These are phyloP conservation scores for Butyriboletus loyo DNA, from an alignment of 768 basidiomycete genomes.

Conservation along the genomic window DNA sequence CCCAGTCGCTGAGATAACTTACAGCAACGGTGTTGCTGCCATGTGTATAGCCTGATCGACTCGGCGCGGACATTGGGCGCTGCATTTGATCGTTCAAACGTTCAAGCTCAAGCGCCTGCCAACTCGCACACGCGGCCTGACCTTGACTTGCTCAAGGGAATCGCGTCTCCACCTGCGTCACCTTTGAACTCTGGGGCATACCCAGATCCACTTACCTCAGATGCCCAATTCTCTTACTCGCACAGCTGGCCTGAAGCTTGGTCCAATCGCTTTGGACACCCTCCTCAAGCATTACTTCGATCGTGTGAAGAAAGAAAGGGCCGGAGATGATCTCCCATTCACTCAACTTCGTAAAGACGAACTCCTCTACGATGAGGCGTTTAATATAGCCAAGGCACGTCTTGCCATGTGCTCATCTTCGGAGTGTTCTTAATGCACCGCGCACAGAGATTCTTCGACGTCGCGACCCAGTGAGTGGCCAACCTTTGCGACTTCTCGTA, in stretches of 20 bases:
- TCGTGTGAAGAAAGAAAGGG: slow-evolving; percentile 45
- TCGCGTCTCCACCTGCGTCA: neutral
- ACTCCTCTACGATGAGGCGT: slow-evolving; percentile 77
- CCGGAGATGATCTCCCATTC: slow-evolving; percentile 37
- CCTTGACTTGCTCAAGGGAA: neutral
- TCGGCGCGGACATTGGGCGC: too few species aligned
- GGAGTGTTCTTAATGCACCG: neutral
- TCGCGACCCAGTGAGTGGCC: slow-evolving; percentile 57
- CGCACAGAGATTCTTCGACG: slow-evolving; percentile 68
- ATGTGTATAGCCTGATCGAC: too few species aligned
- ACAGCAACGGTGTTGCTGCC: too few species aligned
- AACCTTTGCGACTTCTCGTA: neutral
- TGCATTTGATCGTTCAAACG: too few species aligned
- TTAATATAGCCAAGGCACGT: slow-evolving; percentile 69
- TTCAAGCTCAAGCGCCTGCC: too few species aligned
- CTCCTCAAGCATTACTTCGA: slow-evolving; percentile 87
- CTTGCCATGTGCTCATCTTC: neutral
- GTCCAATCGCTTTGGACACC: slow-evolving; percentile 70
- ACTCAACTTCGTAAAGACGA: slow-evolving; percentile 65
- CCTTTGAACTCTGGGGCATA: neutral
- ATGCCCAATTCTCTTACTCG: slow-evolving; percentile 58
- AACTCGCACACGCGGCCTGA: too few species aligned
- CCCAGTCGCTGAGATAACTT: too few species aligned
- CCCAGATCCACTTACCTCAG: neutral
- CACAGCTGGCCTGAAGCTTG: slow-evolving; percentile 61